These are phyloP conservation scores for Neospermospora avenae DNA, from an alignment of 2,329 filamentous ascomycete genomes.

Conservation along the genomic window DNA sequence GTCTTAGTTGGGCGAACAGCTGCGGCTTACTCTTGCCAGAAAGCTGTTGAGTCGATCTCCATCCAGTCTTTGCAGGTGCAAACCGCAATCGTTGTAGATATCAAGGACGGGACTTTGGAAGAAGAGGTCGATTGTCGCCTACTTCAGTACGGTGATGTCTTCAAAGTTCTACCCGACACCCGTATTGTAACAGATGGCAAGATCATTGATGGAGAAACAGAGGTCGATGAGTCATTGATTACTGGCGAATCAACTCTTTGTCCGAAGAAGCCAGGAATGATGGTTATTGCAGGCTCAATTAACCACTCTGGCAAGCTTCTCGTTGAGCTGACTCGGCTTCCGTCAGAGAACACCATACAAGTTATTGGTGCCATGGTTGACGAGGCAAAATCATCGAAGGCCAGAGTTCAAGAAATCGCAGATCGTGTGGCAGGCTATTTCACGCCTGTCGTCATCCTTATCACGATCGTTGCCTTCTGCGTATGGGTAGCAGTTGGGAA, in stretches of 20 bases:
- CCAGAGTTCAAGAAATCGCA: conserved; percentile 64
- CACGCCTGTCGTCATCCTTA: conserved; percentile 58
- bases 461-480: conserved; percentile 59
- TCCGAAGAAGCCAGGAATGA: conserved; percentile 50
- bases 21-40: conserved; percentile 50
- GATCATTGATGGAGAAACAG: conserved; percentile 58
- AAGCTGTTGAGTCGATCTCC: conserved; percentile 53
- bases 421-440: conserved; percentile 67
- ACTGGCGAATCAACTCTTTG: conserved; percentile 68
- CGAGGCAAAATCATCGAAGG: conserved; percentile 64
- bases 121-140: conserved; percentile 65
- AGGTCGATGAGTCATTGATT: conserved; percentile 74
- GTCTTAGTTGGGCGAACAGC: conserved; percentile 56
- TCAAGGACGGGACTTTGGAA: conserved; percentile 41
- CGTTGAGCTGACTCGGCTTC: conserved; percentile 57
- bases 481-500: conserved; percentile 64
- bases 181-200: conserved; percentile 66
- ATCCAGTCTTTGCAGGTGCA: conserved; percentile 55
- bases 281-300: conserved; percentile 65
- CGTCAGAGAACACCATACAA: conserved; percentile 69
- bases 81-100: conserved; percentile 50
- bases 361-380: conserved; percentile 69
- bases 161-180: conserved; percentile 59
- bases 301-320: conserved; percentile 62
- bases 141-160: conserved; percentile 67